Evolutionary conservation across 2,329 filamentous ascomycete genomes (phyloP).

Genomic region (Phoma herbarum): DNA sequence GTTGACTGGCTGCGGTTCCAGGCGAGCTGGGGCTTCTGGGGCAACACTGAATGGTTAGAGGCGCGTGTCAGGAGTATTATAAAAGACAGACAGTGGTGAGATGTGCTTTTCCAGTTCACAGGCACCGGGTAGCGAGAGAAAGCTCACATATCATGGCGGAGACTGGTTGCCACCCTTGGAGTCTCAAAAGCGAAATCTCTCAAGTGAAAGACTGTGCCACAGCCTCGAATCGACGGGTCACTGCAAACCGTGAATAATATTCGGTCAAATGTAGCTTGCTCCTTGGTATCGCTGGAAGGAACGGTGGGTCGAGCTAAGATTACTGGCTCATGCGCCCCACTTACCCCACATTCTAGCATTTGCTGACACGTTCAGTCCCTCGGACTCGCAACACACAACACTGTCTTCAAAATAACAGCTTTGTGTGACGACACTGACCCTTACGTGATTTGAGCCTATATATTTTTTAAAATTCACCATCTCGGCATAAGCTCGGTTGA

Average conservation of each 20-base stretch:
- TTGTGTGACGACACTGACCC: no score
- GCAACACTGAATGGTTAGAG: slow-evolving; percentile 49
- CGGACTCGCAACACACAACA: neutral
- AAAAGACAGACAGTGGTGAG: slow-evolving; percentile 35
- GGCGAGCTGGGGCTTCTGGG: slow-evolving; percentile 52
- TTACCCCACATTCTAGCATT: slow-evolving; percentile 8
- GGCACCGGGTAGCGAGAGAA: neutral
- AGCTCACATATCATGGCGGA: neutral
- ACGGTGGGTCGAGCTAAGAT: neutral
- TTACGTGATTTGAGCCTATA: no score
- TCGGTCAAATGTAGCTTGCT: no score
- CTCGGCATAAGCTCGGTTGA: slow-evolving; percentile 17
- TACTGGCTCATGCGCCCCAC: slow-evolving; percentile 5
- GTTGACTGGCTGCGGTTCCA: slow-evolving; percentile 70
- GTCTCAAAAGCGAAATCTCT: neutral
- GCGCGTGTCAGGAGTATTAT: slow-evolving; percentile 43
- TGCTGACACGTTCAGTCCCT: neutral
- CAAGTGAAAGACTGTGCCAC: no score
- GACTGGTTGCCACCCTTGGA: neutral
- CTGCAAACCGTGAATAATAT: no score
- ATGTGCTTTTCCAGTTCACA: slow-evolving; percentile 17
- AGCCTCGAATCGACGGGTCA: no score
- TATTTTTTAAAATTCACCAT: neutral
- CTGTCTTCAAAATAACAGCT: no score
- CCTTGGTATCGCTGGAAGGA: no score